These are phyloP conservation scores for Trichophyton mentagrophytes DNA, from an alignment of 2,329 filamentous ascomycete species.

Conservation along the genomic window DNA sequence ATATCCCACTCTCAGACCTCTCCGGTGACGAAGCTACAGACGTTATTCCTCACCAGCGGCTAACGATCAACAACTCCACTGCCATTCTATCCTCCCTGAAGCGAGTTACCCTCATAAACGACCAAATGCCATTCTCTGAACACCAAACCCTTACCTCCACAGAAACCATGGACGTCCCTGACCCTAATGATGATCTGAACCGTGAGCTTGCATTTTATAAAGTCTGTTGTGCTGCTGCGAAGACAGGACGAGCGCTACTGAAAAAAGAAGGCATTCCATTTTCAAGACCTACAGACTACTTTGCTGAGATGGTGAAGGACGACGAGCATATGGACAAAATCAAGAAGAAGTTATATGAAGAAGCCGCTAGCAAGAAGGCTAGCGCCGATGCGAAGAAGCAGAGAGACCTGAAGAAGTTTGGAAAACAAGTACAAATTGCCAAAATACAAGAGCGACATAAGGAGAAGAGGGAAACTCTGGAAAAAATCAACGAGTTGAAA, in stretches of 20 bases:
- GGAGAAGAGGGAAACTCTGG: conserved; percentile 80
- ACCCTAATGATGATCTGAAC: conserved; percentile 81
- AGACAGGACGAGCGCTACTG: conserved; percentile 58
- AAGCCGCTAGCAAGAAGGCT: conserved; percentile 85
- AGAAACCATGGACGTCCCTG: conserved; percentile 58
- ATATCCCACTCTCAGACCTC: conserved; percentile 77
- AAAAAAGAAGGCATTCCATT: conserved; percentile 76
- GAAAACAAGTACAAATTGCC: conserved; percentile 93
- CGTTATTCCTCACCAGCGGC: conserved; percentile 75
- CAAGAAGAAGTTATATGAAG: conserved; percentile 82
- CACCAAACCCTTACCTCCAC: conserved; percentile 65
- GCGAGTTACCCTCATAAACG: conserved; percentile 45
- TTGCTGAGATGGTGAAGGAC: conserved; percentile 97
- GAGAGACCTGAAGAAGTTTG: conserved; percentile 96
- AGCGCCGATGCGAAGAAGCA: conserved; percentile 80
- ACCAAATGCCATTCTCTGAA: conserved; percentile 62
- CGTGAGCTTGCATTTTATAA: conserved; percentile 89
- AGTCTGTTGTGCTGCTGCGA: conserved; percentile 69
- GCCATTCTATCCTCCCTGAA: conserved; percentile 70
- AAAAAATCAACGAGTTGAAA: conserved; percentile 92
- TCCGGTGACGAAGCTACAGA: conserved; percentile 74
- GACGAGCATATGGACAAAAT: conserved; percentile 98
- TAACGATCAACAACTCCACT: conserved; percentile 93
- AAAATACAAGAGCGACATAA: conserved; percentile 91
- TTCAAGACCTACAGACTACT: conserved; percentile 83